Evolutionary conservation across 2,329 filamentous ascomycete genomes (phyloP).

Genomic region (Fusarium beomiforme): DNA sequence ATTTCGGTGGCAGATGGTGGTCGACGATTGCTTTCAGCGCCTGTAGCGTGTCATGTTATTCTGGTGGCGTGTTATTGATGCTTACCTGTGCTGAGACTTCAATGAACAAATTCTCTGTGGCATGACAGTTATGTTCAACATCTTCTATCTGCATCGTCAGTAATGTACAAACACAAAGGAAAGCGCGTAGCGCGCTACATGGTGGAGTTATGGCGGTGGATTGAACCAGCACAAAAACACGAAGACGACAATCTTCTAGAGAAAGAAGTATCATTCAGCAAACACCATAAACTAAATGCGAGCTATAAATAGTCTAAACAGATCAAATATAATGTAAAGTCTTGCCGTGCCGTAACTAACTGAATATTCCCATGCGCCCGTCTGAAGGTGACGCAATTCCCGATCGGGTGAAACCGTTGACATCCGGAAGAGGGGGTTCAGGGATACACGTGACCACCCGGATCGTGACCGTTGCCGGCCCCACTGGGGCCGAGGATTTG

Average conservation of each 20-base stretch:
- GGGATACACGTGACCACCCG: slow-evolving; percentile 33
- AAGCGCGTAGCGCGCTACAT: not conserved
- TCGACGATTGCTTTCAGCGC: not conserved
- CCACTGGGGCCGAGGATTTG: slow-evolving; percentile 24
- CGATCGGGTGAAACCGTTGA: slow-evolving; percentile 23
- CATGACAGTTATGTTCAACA: not conserved
- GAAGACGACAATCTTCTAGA: not conserved
- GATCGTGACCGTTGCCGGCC: slow-evolving; percentile 27
- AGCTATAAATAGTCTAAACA: slow-evolving; percentile 27
- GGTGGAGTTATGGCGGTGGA: not conserved
- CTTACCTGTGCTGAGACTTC: not conserved
- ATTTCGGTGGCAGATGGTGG: not conserved
- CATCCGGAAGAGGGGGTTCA: not conserved
- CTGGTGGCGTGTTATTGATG: not conserved
- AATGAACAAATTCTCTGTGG: not conserved
- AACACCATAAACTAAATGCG: slow-evolving; percentile 18
- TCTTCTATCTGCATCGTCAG: not conserved
- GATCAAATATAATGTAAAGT: slow-evolving; percentile 1
- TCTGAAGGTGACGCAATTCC: not conserved
- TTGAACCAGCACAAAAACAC: not conserved
- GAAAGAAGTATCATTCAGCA: slow-evolving; percentile 22
- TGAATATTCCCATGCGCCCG: not conserved
- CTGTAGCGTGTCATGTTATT: not conserved
- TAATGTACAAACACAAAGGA: not conserved
- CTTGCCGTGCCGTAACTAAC: not conserved